phyloP scores from a whole-genome alignment of 306 rosid species.

The Fragaria nilgerrensis region DNA sequence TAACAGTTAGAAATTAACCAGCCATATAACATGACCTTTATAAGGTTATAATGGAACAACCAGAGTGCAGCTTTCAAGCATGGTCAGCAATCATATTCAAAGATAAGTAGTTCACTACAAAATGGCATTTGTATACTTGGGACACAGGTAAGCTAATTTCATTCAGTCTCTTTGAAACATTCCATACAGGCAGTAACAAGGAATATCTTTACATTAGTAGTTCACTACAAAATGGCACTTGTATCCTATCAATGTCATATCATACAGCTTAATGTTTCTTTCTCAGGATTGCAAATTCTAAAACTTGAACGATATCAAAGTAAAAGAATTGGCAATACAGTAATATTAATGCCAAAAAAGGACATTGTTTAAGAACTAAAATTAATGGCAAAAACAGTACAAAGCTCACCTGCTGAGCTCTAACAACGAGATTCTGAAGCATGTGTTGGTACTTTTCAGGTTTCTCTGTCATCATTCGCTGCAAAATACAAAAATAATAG shows the following conservation, averaged over 20 bases:
- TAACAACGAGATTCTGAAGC: conserved; percentile 92
- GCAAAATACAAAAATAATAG: conserved; percentile 34
- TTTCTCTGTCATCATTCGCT: conserved; percentile 97
- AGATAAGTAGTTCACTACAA: background rate
- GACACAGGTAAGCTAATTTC: background rate
- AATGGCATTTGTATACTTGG: background rate
- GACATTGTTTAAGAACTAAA: background rate
- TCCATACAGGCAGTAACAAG: background rate
- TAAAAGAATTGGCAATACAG: background rate
- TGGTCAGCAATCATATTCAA: conserved; percentile 2
- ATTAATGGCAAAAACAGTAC: conserved; percentile 18
- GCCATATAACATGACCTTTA: background rate
- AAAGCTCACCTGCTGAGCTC: conserved; percentile 94
- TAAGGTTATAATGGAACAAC: background rate
- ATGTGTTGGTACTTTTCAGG: conserved; percentile 93
- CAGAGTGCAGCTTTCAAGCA: background rate
- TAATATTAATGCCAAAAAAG: background rate
- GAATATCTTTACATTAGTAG: conserved; percentile 10
- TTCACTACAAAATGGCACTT: background rate
- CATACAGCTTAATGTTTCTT: background rate
- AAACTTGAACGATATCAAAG: background rate
- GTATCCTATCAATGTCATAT: background rate
- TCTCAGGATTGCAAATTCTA: background rate
- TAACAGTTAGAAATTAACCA: conserved; percentile 3
- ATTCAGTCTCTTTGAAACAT: conserved; percentile 1